Conservation (phyloP, 345 rosid species). For the Eucalyptus marginata region DNA sequence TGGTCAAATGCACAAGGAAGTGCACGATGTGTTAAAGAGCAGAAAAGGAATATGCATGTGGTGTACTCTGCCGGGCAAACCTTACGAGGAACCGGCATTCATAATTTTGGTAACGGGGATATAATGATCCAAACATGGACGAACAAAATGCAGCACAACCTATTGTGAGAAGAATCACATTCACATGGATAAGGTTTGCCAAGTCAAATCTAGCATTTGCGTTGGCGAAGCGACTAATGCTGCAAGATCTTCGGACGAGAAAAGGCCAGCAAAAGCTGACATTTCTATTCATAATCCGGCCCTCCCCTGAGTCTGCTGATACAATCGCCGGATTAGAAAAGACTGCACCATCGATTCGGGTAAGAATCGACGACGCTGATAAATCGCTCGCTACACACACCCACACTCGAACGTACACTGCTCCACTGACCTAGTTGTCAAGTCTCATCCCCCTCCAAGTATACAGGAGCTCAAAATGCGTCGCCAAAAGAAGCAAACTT, state of each 20-base stretch:
- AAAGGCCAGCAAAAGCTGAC: background rate
- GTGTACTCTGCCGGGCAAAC: background rate
- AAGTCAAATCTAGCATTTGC: background rate
- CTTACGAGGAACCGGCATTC: background rate
- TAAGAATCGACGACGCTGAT: background rate
- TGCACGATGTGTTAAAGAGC: background rate
- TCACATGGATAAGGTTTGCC: background rate
- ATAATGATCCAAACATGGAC: background rate
- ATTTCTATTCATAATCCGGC: background rate
- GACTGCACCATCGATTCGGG: background rate
- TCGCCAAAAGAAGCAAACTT: background rate
- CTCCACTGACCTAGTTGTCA: background rate
- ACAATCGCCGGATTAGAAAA: background rate
- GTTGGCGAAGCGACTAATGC: background rate
- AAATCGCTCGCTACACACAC: background rate
- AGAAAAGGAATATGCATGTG: background rate
- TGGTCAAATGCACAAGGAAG: background rate
- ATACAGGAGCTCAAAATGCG: background rate
- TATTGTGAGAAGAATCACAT: background rate
- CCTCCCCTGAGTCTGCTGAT: background rate
- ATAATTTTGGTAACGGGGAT: background rate
- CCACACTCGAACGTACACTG: background rate
- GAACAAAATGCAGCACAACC: background rate
- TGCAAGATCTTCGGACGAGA: background rate
- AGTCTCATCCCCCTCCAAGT: background rate